Percentiles rank a stretch among this genome's conserved stretches.
Conservation (phyloP, 2,329 filamentous ascomycete genomes). For the Didymella lethalis region DNA sequence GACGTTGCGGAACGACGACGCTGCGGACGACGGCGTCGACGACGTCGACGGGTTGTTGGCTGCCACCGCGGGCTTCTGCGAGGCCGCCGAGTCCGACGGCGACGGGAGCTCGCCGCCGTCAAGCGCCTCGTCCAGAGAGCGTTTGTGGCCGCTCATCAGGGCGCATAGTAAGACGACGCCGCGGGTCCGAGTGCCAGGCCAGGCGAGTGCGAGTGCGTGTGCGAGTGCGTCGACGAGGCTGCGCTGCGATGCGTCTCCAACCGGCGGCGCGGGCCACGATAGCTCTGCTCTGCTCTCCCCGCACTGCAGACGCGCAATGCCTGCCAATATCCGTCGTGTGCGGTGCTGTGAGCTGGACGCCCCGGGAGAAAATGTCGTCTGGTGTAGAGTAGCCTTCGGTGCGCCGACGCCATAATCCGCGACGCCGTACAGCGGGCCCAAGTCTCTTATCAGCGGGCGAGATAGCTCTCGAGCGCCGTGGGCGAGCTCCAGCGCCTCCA, state of each 20-base stretch:
- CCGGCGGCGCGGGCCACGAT: neutral
- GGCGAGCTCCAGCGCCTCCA: neutral
- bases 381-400: too few relatives aligned
- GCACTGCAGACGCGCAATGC: neutral
- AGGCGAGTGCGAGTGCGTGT: neutral
- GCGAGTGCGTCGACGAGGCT: neutral
- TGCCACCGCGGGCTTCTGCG: slow-evolving; percentile 37
- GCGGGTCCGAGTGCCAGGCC: slow-evolving; percentile 11
- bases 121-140: slow-evolving; percentile 49
- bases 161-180: slow-evolving; percentile 43
- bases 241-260: neutral
- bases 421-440: neutral
- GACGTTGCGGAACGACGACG: slow-evolving; percentile 62
- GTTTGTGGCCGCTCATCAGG: slow-evolving; percentile 52
- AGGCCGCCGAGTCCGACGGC: slow-evolving; percentile 36
- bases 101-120: slow-evolving; percentile 44
- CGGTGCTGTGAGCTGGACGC: neutral
- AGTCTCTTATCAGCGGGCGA: slow-evolving; percentile 25
- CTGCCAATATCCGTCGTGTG: neutral
- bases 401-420: too few relatives aligned
- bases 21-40: neutral
- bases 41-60: slow-evolving; percentile 3
- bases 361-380: too few relatives aligned
- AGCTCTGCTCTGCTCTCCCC: neutral
- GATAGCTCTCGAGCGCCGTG: slow-evolving; percentile 2